phyloP scores from a whole-genome alignment of 805 yeast species.

The Yarrowia deformans region DNA sequence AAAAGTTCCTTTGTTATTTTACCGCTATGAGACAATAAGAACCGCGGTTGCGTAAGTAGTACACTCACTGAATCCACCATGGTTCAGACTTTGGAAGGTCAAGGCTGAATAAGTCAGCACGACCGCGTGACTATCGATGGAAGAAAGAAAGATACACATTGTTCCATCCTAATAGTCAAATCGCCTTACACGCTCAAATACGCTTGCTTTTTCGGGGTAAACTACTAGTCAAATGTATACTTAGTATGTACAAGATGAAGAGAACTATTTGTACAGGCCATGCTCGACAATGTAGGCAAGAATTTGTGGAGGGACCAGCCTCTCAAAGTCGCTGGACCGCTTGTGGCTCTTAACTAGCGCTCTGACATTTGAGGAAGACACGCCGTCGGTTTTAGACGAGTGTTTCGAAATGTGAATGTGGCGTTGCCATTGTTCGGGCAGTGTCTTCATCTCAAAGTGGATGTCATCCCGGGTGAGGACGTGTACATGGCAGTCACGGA shows the following conservation, averaged over 20 bases:
- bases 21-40: too few species aligned
- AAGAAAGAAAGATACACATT: not conserved
- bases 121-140: not conserved
- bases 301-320: slow-evolving; percentile 21
- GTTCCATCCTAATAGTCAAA: not conserved
- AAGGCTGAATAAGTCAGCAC: not conserved
- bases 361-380: slow-evolving; percentile 21
- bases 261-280: slow-evolving; percentile 25
- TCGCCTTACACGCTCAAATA: not conserved
- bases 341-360: slow-evolving; percentile 4
- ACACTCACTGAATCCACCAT: too few species aligned
- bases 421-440: slow-evolving; percentile 28
- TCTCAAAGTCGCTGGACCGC: slow-evolving; percentile 9
- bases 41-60: too few species aligned
- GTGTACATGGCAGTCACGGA: slow-evolving; percentile 28
- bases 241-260: not conserved
- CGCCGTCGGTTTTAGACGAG: slow-evolving; percentile 32
- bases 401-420: slow-evolving; percentile 30
- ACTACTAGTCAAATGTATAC: slow-evolving; percentile 15
- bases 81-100: too few species aligned
- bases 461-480: slow-evolving; percentile 27
- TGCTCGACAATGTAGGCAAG: slow-evolving; percentile 30
- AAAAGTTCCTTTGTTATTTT: too few species aligned
- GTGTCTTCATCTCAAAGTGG: not conserved
- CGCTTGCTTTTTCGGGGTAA: slow-evolving; percentile 23